Conservation (phyloP, 805 yeast species). For the Starmera caribaea region DNA sequence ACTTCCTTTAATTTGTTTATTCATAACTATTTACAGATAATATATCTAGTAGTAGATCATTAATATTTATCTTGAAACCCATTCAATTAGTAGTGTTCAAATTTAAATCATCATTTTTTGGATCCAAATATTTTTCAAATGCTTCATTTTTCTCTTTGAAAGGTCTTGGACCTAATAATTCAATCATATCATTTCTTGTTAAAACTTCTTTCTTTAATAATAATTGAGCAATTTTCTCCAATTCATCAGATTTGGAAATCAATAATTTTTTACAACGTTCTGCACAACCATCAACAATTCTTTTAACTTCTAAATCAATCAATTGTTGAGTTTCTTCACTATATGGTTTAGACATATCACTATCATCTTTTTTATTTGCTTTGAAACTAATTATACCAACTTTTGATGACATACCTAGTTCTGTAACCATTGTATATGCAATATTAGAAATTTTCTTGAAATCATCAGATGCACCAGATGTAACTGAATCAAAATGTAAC, state of each 20-base stretch:
- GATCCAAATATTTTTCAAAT: constrained; percentile 60
- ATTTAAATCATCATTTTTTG: background rate
- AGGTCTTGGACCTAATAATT: constrained; percentile 83
- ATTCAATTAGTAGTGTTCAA: too few species aligned
- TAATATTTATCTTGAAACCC: too few species aligned
- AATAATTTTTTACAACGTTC: constrained; percentile 59
- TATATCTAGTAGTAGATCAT: background rate
- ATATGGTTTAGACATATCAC: constrained; percentile 72
- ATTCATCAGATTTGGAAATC: constrained; percentile 60
- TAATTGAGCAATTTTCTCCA: constrained; percentile 81
- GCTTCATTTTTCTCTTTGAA: constrained; percentile 88
- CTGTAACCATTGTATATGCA: constrained; percentile 89
- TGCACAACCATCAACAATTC: constrained; percentile 71
- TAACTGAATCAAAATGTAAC: constrained; percentile 80
- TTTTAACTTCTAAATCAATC: constrained; percentile 77
- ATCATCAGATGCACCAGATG: constrained; percentile 95
- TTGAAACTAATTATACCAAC: constrained; percentile 57
- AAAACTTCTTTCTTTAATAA: constrained; percentile 80
- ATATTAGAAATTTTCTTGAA: constrained; percentile 91
- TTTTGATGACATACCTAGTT: constrained; percentile 82
- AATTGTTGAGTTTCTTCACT: constrained; percentile 76
- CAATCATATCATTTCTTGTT: constrained; percentile 89
- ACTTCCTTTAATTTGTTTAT: too few species aligned
- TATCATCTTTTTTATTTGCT: constrained; percentile 41
- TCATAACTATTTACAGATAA: too few species aligned